Evolutionary conservation across 495 filamentous ascomycete species (phyloP), one percentile per base, ranked within the genome.

Genomic region (Aspergillus baeticus): DNA sequence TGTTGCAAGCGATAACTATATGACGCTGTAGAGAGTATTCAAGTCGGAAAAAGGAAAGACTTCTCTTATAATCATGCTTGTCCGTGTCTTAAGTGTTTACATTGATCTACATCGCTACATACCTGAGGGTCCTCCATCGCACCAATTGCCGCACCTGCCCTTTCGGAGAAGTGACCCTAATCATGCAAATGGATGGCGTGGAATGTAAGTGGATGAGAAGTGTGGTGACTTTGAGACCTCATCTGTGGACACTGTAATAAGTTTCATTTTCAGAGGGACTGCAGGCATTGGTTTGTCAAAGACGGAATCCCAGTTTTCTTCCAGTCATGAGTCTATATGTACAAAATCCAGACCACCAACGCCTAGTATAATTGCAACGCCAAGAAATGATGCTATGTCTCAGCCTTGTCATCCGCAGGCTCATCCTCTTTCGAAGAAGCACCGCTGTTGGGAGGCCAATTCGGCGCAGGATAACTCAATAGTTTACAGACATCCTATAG

Each of bases 401-500:
- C 46, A 11, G 46, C 15, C n/a, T 29, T 15, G 6, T 55, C 31
- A 36, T 45, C 42, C 29, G 3, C 3, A 1, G 35, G 4, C 13
- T 36, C 26, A 3, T 44, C 54, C 26, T 44, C 54, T 17, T 17
- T 17, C 8, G 26, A 8, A 29, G 26, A 29, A 8, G 26, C 3
- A 29, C 8, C 26, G 26, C 26, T 50, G 8, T 20, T 33, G 23
- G 52, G 68, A 13, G 68, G 67, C 70, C 66, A 76, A 6, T 76
- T 62, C 1, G 77, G 76, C 7, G 78, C 78, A 8, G 77, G 75
- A 35, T 69, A 79, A 42, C 77, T 79, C 35, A 81, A 66, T 11
- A 81, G 61, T 46, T 70, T 74, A 58, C 78, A 81, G 10, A 81
- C 58, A 43, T 80, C 76, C 76, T 79, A 20, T 14, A 8, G 11